phyloP scores from a whole-genome alignment of 1,284 basidiomycete species.

The Ceratorhiza oryzae-sativae region DNA sequence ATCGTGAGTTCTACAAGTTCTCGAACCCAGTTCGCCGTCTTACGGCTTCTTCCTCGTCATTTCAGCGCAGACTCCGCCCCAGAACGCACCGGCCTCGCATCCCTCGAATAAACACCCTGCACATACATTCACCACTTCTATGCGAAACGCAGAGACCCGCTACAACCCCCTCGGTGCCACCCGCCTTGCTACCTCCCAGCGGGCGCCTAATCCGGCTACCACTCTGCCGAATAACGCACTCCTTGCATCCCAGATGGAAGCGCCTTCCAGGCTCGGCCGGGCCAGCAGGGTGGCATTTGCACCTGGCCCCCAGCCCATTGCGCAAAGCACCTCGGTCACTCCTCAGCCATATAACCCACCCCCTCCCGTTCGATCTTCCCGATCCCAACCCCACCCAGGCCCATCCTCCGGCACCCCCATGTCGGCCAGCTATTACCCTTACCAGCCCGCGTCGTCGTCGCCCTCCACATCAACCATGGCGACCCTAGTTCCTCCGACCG shows the following conservation, averaged over 20 bases:
- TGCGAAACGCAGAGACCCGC: slow-evolving; percentile 2
- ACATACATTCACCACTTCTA: not conserved
- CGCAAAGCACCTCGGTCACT: not conserved
- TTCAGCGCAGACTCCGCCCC: not conserved
- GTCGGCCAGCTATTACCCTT: not conserved
- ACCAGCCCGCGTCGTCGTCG: not conserved
- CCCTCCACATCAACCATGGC: not conserved
- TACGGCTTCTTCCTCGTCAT: not conserved
- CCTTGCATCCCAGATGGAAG: not conserved
- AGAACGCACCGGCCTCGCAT: not conserved
- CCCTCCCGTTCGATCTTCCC: not conserved
- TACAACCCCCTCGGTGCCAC: not conserved
- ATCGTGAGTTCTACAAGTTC: not conserved
- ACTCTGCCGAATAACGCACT: not conserved
- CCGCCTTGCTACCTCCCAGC: not conserved
- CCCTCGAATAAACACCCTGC: not conserved
- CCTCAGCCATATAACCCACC: not conserved
- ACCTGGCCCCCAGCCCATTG: not conserved
- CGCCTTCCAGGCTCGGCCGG: not conserved
- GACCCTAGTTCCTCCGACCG: not conserved
- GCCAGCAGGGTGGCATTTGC: not conserved
- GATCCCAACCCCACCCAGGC: not conserved
- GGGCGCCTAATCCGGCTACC: not conserved
- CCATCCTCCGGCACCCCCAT: not conserved
- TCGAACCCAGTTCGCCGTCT: not conserved